phyloP scores from a whole-genome alignment of 2,329 filamentous ascomycete genomes.

The Lachnellula arida region DNA sequence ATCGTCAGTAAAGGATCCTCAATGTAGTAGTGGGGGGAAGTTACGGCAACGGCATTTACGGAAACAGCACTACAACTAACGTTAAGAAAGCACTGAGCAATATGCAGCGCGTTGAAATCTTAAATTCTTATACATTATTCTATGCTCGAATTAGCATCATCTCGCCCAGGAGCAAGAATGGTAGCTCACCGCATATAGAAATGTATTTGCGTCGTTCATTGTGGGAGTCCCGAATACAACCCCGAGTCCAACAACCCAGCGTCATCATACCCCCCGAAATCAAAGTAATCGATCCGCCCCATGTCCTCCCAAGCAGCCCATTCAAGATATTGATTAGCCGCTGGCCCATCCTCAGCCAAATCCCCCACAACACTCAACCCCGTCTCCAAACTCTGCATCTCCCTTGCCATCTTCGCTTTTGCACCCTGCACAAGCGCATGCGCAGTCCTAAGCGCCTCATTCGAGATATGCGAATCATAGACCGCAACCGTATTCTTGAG shows the following conservation, averaged over 20 bases:
- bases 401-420: conserved; percentile 13
- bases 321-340: conserved; percentile 1
- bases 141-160: no score
- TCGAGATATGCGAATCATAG: conserved; percentile 17
- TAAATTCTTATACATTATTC: no score
- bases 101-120: no score
- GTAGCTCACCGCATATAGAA: no score
- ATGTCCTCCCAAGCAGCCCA: conserved; percentile 8
- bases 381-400: conserved; percentile 17
- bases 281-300: conserved; percentile 5
- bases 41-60: no score
- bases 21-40: no score
- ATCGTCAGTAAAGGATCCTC: no score
- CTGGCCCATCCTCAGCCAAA: background rate
- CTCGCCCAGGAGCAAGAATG: no score
- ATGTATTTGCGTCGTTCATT: no score
- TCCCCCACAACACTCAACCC: conserved; percentile 7
- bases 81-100: no score
- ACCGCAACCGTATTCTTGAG: conserved; percentile 12
- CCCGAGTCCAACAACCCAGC: background rate
- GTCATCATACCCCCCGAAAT: conserved; percentile 6
- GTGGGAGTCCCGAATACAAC: background rate
- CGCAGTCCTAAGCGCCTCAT: conserved; percentile 22
- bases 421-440: conserved; percentile 22
- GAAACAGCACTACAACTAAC: no score